Evolutionary conservation across 2,329 filamentous ascomycete genomes (phyloP), one percentile per base, ranked within the genome.

Genomic region (Orbilia quercus): DNA sequence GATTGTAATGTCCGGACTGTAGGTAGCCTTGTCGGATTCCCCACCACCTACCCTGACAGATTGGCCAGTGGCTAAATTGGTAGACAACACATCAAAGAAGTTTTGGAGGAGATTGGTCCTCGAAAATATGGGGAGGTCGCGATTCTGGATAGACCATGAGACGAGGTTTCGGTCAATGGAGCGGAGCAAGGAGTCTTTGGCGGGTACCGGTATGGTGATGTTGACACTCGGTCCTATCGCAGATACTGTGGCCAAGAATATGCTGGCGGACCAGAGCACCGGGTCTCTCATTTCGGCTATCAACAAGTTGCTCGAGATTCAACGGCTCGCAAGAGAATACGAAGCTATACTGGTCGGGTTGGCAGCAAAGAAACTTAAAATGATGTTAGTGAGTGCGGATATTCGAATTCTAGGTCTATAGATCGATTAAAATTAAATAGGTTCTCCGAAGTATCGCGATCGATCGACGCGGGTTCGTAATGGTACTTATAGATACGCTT

Each of bases 61-160:
- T 34, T 62, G 65, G 18, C 65, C 65, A 4, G 11, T 48, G 3
- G 23, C 65, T 20, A 54, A 28, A 28, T 70, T 70, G 31, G 45
- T 62, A 1, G 65, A 62, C 4, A 70, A n/a, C 2, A 36, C 48
- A 7, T 50, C 36, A 14, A 70, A 55, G 14, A 70, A 54, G 31
- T 70, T 70, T 16, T 54, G 36, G 2, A 70, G 55, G 1, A 55
- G 14, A 1, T 18, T 40, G 0, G 65, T 55, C 12, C 48, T 62
- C 1, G 65, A 36, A 18, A 70, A 70, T n/a, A 70, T 62, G 22
- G 65, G 65, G 12, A 70, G 31, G 22, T 70, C 65, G 18, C 65
- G 55, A 28, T 62, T 70, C 20, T 70, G 65, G 14, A 70, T 70
- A 1, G 65, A 70, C 65, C 65, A 70, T 1, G 65, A 70, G 5